Percentiles rank a stretch among this genome's conserved stretches.
Conservation (phyloP, 2,329 filamentous ascomycete genomes). For the Periconia sp. region DNA sequence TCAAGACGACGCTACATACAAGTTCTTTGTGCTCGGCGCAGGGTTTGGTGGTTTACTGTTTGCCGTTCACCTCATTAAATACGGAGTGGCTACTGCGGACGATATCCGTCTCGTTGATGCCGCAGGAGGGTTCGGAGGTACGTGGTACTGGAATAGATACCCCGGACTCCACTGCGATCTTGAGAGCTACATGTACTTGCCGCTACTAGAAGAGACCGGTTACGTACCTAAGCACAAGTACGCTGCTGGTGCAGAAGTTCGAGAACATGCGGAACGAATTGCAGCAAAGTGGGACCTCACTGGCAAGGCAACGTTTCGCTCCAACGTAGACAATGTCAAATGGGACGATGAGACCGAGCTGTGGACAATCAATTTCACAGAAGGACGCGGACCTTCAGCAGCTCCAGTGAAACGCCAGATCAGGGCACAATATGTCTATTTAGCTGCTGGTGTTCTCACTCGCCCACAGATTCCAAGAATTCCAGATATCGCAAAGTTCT, state of each 20-base stretch:
- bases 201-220: constrained; percentile 63
- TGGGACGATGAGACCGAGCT: constrained; percentile 47
- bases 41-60: constrained; percentile 4
- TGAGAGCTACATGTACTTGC: constrained; percentile 66
- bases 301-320: constrained; percentile 47
- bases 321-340: constrained; percentile 36
- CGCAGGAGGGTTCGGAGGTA: constrained; percentile 55
- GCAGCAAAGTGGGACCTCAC: constrained; percentile 19
- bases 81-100: neutral
- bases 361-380: constrained; percentile 13
- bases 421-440: constrained; percentile 37
- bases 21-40: constrained; percentile 5
- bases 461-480: too few relatives aligned
- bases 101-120: constrained; percentile 51
- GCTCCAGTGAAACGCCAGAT: too few relatives aligned
- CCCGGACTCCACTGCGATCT: constrained; percentile 62
- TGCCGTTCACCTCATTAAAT: constrained; percentile 3
- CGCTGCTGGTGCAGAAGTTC: constrained; percentile 50
- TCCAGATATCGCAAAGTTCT: too few relatives aligned
- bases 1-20: neutral
- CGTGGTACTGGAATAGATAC: constrained; percentile 57
- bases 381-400: constrained; percentile 15
- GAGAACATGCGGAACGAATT: constrained; percentile 50
- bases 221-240: constrained; percentile 53
- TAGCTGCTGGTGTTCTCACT: constrained; percentile 47